Conservation (phyloP, 1,284 basidiomycete species). For the Mycosarcoma maydis region DNA sequence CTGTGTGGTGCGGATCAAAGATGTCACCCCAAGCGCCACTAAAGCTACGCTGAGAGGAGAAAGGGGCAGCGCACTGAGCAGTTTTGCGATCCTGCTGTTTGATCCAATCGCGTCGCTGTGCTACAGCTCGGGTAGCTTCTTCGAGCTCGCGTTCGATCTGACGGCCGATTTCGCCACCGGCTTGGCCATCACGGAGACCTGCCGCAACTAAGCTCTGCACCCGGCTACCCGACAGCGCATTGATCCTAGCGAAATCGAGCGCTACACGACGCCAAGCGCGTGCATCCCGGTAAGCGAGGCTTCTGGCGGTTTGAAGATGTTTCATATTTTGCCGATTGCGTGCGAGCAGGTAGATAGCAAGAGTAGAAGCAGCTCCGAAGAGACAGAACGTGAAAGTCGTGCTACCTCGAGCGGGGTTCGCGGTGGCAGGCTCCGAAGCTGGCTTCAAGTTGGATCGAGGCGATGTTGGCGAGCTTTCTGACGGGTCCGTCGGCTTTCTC, state of each 20-base stretch:
- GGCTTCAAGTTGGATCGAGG: background rate
- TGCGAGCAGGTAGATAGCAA: slow-evolving; percentile 18
- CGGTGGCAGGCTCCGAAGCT: background rate
- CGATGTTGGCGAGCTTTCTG: background rate
- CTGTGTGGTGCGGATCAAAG: slow-evolving; percentile 11
- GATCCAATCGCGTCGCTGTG: slow-evolving; percentile 29
- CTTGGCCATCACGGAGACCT: slow-evolving; percentile 24
- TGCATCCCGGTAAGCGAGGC: slow-evolving; percentile 32
- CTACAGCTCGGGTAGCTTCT: slow-evolving; percentile 30
- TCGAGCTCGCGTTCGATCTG: slow-evolving; percentile 39
- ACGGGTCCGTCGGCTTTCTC: background rate
- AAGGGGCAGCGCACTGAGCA: slow-evolving; percentile 5
- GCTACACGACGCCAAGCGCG: slow-evolving; percentile 48
- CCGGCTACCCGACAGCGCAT: slow-evolving; percentile 32
- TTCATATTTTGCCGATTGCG: slow-evolving; percentile 38
- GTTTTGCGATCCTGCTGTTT: slow-evolving; percentile 25
- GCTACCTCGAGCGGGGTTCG: slow-evolving; percentile 1
- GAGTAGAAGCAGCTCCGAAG: slow-evolving; percentile 29
- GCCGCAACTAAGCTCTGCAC: slow-evolving; percentile 30
- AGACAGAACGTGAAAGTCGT: slow-evolving; percentile 47
- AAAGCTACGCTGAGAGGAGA: slow-evolving; percentile 3
- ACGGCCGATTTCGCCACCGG: slow-evolving; percentile 20
- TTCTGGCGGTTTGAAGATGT: slow-evolving; percentile 34
- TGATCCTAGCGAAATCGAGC: slow-evolving; percentile 41
- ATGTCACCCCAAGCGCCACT: slow-evolving; percentile 16